Base-by-base conservation (phyloP, 257 asterid species). In the Nicotiana sylvestris region DNA sequence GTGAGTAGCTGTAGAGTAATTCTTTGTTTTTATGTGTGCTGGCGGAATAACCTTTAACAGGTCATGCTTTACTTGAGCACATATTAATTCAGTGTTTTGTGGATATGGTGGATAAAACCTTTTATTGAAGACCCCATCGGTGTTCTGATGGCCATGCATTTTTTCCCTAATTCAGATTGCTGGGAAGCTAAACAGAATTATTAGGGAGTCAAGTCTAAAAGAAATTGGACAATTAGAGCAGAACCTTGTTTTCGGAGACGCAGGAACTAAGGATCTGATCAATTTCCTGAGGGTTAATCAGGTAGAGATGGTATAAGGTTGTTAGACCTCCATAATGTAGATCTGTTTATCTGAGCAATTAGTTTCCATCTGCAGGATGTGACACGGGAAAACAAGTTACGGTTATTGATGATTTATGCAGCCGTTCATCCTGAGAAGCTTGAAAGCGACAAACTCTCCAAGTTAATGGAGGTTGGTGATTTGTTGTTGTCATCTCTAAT, bases 231-330 rank as follows among this genome's bases (percentile, higher is more conserved):
- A 96, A 84, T 89, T 96, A 81, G 98, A 96, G 92, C 99, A 96
- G 86, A 96, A 93, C 87, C 95, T 96, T 87, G 99, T 96, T 77
- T 96, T 96, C 81, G 99, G 98, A 86, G 99, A 94, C 88, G 98
- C 97, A 80, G 97, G 96, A 87, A 93, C 98, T 58, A 96, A 95
- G 87, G 99, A 96, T 2, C 84, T 96, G 70, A 94, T 93, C 55
- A 94, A 92, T 86, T 94, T 96, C 87, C 93, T 96, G 51, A 88
- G 97, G 92, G 66, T 86, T 72, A 92, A 92, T 65, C 95, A 89
- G 96, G 99, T 92, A 81, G 83, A 83, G 39, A 81, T 43, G 80
- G 46, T 85, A 84, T 37, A 76, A 76, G 27, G 57, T 27, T 76
- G 80, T 51, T 76, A 76, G 53, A 51, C 64, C 64, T 51, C 43